phyloP scores from a whole-genome alignment of 1,284 basidiomycete species.

The Ceratobasidium papillatum region DNA sequence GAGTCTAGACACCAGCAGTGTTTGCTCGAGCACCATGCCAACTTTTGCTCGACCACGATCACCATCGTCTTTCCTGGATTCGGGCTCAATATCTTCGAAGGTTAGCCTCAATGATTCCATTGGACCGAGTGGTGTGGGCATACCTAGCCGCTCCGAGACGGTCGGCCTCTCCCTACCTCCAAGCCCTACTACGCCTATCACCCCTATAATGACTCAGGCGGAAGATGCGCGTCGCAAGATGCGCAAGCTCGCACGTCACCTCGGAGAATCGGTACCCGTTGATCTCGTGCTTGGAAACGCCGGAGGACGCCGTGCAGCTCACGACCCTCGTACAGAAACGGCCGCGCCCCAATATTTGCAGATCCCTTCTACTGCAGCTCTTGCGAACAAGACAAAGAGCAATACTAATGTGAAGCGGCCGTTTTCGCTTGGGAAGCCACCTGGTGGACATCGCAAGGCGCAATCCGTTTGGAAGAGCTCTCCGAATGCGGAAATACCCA shows the following conservation, averaged over 20 bases:
- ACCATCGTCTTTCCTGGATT: constrained; percentile 14
- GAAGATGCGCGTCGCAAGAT: constrained; percentile 37
- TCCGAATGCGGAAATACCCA: neutral
- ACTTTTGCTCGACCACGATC: constrained; percentile 32
- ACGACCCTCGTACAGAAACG: constrained; percentile 9
- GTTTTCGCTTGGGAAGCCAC: constrained; percentile 22
- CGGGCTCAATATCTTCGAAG: constrained; percentile 17
- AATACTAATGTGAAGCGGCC: neutral
- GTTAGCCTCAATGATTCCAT: constrained; percentile 27
- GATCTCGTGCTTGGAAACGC: constrained; percentile 30
- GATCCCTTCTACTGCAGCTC: neutral
- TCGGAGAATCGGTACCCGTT: constrained; percentile 32
- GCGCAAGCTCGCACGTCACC: constrained; percentile 35
- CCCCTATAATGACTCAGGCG: constrained; percentile 19
- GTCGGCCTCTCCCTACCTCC: constrained; percentile 15
- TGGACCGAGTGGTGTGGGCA: neutral
- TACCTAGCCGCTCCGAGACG: neutral
- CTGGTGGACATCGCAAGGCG: constrained; percentile 23
- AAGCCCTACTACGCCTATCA: constrained; percentile 28
- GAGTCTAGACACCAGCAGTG: constrained; percentile 9
- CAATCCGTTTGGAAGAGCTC: constrained; percentile 24
- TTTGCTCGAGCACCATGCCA: constrained; percentile 33
- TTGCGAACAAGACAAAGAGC: neutral
- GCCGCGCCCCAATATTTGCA: constrained; percentile 30
- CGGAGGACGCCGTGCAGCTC: constrained; percentile 11